Evolutionary conservation across 352 stramenopile species (phyloP), one percentile per base, ranked within the genome.

Genomic region (Pythium sp.): DNA sequence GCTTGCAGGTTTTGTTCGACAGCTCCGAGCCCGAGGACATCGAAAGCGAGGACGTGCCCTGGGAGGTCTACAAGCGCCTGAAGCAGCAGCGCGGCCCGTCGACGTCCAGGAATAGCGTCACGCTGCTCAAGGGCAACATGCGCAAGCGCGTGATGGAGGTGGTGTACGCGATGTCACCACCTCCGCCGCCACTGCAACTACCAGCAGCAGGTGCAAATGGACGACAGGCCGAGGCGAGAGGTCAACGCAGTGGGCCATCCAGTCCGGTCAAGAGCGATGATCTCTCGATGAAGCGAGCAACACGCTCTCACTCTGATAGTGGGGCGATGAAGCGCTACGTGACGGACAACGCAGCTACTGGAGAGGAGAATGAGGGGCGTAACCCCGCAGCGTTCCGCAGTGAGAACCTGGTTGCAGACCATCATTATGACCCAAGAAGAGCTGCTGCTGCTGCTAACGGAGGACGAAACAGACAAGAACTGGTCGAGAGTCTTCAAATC

Each of bases 31-130:
- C 78, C 2, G 85, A 91, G 53, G 82, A 91, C 55, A 82, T 84
- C n/a, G 82, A 91, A 67, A 89, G 81, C 58, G 81, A 93, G 67
- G 85, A 91, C 60, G 78, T 90, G 26, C 80, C 85, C 41, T 93
- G 85, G 85, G 85, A 91, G 58, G 80, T 87, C n/a, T 93, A 82
- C 72, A 91, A 91, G 78, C 81, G 83, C 15, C 75, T 90, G 24
- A 88, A 87, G 62, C 78, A 85, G 65, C 81, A 89, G 69, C 81
- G 76, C n/a, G 81, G 78, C 0, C 79, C 82, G 30, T 90, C 81
- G 12, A 88, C 77, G 2, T 81, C 82, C 4, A 69, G 59, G 32
- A 89, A 90, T 64, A 89, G 80, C 64, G 71, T 90, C 68, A 84
- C 81, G 28, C 68, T 92, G 6, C 60, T 89, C 15, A 90, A 90